These are phyloP conservation scores for Ustilago loliicola DNA, from an alignment of 1,284 basidiomycete genomes.

Conservation along the genomic window DNA sequence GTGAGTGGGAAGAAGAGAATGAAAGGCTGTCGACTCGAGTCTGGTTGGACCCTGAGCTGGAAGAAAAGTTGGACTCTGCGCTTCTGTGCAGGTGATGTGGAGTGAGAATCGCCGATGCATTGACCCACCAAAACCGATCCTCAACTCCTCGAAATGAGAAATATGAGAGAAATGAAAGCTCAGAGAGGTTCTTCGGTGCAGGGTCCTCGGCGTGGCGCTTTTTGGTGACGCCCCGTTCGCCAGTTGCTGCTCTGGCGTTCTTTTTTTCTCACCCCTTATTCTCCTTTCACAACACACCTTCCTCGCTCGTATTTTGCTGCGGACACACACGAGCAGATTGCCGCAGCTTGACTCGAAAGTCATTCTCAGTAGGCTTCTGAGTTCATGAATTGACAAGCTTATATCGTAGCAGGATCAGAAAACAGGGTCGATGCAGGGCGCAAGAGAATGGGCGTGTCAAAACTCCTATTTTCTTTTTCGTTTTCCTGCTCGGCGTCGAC, in stretches of 20 bases:
- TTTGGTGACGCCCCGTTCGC: not conserved
- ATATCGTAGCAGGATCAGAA: not conserved
- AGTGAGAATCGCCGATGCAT: not conserved
- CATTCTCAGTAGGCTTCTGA: not conserved
- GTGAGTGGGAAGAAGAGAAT: not conserved
- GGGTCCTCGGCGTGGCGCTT: constrained; percentile 9
- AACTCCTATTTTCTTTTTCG: not conserved
- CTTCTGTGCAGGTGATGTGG: no score
- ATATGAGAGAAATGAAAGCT: no score
- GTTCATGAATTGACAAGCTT: not conserved
- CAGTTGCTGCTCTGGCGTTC: not conserved
- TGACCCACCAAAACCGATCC: not conserved
- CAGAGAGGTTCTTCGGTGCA: constrained; percentile 5
- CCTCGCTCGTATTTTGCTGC: not conserved
- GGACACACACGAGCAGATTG: not conserved
- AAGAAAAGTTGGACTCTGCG: constrained; percentile 5
- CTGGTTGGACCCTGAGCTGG: constrained; percentile 1
- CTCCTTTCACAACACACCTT: not conserved
- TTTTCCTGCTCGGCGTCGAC: not conserved
- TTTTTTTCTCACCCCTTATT: not conserved
- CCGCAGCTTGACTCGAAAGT: not conserved
- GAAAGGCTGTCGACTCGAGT: not conserved
- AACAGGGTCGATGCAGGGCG: not conserved
- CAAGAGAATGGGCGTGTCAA: not conserved
- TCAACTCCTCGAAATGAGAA: not conserved